Evolutionary conservation across 768 basidiomycete species (phyloP).

Genomic region (Leccinum uliginosum): DNA sequence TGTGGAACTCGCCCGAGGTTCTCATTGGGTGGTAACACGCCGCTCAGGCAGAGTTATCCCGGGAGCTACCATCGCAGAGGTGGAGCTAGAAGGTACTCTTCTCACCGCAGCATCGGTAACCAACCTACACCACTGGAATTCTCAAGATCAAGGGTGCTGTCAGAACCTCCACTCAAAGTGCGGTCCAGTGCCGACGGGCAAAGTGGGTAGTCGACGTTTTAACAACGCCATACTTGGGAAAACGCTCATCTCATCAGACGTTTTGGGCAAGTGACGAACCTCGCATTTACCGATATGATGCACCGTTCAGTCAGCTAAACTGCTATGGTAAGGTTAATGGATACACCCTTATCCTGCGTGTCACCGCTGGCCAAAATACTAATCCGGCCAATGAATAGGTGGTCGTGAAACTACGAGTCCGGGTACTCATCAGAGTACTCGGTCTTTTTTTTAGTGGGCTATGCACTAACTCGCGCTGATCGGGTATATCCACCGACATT

Average conservation of each 20-base stretch:
- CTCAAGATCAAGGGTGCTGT: not conserved
- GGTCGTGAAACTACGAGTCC: not conserved
- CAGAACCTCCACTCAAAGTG: not conserved
- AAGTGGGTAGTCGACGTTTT: not conserved
- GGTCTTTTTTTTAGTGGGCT: not conserved
- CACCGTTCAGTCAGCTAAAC: not conserved
- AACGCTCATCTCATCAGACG: not conserved
- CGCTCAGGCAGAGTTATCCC: too few relatives aligned
- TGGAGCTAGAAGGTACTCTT: not conserved
- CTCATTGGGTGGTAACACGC: not conserved
- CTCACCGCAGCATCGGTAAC: not conserved
- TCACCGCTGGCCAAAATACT: not conserved
- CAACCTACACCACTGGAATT: not conserved
- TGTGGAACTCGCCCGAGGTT: too few relatives aligned
- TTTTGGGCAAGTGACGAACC: not conserved
- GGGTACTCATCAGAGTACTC: not conserved
- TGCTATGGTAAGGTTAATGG: not conserved
- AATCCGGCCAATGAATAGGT: not conserved
- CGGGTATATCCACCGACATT: not conserved
- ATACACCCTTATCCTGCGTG: not conserved
- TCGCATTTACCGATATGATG: not conserved
- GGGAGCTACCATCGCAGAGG: not conserved
- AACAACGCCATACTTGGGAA: not conserved
- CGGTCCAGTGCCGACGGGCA: not conserved
- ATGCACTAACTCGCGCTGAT: not conserved